Conservation (phyloP, 257 asterid genomes). For the Marsdenia floribunda region DNA sequence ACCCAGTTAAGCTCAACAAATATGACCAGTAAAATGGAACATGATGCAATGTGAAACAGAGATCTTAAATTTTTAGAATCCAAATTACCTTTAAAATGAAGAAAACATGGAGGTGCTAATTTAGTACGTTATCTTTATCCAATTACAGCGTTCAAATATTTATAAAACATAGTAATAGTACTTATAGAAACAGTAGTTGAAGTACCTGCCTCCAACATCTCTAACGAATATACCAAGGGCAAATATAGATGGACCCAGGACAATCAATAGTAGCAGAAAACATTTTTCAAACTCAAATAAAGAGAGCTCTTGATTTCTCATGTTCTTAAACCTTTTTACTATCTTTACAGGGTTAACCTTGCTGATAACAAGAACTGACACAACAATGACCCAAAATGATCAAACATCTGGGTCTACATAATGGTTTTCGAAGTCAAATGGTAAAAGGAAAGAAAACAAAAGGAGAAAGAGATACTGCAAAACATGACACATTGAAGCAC, state of each 20-base stretch:
- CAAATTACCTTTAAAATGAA: neutral
- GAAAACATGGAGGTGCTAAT: neutral
- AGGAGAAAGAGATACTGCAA: neutral
- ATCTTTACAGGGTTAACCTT: neutral
- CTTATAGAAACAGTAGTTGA: neutral
- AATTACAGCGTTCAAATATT: neutral
- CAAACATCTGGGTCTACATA: neutral
- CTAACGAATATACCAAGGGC: neutral
- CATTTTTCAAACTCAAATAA: neutral
- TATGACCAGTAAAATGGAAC: neutral
- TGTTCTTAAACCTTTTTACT: neutral
- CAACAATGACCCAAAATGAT: neutral
- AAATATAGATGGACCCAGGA: neutral
- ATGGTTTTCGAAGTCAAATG: neutral
- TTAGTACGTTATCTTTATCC: neutral
- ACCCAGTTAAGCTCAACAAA: conserved; percentile 47
- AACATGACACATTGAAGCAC: neutral
- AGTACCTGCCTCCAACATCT: neutral
- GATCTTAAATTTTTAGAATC: neutral
- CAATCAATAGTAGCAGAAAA: neutral
- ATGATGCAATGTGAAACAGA: neutral
- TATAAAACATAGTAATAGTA: neutral
- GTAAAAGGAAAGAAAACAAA: neutral
- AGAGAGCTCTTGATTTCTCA: neutral
- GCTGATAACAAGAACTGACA: neutral